Evolutionary conservation across 371 early-diverging fungal species (phyloP), one percentile per base, ranked within the genome.

Genomic region (Saksenaea vasiformis): DNA sequence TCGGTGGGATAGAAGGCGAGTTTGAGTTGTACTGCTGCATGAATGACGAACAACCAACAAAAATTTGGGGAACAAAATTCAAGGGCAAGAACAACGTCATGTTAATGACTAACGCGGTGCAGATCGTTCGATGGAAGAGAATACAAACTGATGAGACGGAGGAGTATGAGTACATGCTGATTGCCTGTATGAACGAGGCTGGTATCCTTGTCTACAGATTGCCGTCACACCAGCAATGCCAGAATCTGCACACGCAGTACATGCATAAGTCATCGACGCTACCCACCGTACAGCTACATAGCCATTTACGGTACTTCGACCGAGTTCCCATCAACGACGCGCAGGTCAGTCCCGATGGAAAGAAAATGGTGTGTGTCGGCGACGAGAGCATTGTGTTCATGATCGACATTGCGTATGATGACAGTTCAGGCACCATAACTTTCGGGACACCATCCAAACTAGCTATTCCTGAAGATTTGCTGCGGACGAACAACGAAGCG

Each of bases 321-420:
- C 71, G 67, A 10, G 76, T 76, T 8, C 68, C 77, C 1, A 68
- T 87, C 73, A 87, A 87, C 47, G 85, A 87, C 61, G 85, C 85
- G 58, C 73, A 72, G 60, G 74, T 76, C n/a, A 84, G 83, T 26
- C 85, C 80, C 3, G 74, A 84, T 19, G 83, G 82, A 19, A 65
- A 67, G 2, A 72, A 72, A 58, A 70, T 87, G 54, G 80, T 80
- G 0, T 82, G 82, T 37, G 83, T 87, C 3, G 85, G 87, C 15
- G 87, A 87, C 56, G 76, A 75, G 31, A 58, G 72, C 4, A 72
- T 67, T 27, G 61, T 80, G 1, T 78, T 75, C 66, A 44, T 69
- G 24, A 56, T 79, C 9, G 68, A 77, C 51, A 65, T 76, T 17
- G 58, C 56, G 5, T 74, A 72, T 53, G 70, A 65, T 34, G 4